Base-by-base conservation (phyloP, 1,139 yeast genomes). In the Yamadazyma sp. region DNA sequence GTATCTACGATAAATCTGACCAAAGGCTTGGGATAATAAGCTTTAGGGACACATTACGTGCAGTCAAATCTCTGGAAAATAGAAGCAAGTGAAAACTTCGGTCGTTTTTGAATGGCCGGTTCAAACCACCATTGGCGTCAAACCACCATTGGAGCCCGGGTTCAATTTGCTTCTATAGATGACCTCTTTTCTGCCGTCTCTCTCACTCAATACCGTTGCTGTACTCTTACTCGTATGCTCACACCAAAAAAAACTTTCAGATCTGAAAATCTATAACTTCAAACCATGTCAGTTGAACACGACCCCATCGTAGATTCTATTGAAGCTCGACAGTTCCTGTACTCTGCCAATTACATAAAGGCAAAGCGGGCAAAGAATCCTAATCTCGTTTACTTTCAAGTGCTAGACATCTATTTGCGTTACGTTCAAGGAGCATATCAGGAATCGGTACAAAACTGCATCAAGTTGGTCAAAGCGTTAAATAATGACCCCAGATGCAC, bases 401-500 rank as follows among this genome's bases (percentile, higher is more conserved):
- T 83, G 0, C 60, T 82, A 38, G 65, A 69, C 40, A 74, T 74
- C 35, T 72, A 68, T 47, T 61, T 75, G 2, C 57, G 66, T 17
- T 63, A 64, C 29, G 62, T 66, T 37, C 66, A 65, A 39, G 80
- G 83, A 14, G 65, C 73, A 38, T 47, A 51, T 4, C 54, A 58
- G 0, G 75, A 72, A 39, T 79, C 85, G 1, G 50, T 75, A 11
- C 57, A 59, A 11, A 60, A 64, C 25, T 74, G 77, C 23, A 47
- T 61, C 6, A 57, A 62, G n/a, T 64, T 81, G 10, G 57, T 75
- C 39, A 57, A 59, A 2, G 64, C 67, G 38, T 64, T 59, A 2
- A 87, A 88, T 1, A 74, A 74, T 40, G 87, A 83, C 47, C 69
- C 76, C 2, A 66, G 69, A 14, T 65, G 86, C 0, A 57, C 82